Evolutionary conservation across 2,329 filamentous ascomycete species (phyloP), one percentile per base, ranked within the genome.

Genomic region (Stagonosporopsis vannaccii): DNA sequence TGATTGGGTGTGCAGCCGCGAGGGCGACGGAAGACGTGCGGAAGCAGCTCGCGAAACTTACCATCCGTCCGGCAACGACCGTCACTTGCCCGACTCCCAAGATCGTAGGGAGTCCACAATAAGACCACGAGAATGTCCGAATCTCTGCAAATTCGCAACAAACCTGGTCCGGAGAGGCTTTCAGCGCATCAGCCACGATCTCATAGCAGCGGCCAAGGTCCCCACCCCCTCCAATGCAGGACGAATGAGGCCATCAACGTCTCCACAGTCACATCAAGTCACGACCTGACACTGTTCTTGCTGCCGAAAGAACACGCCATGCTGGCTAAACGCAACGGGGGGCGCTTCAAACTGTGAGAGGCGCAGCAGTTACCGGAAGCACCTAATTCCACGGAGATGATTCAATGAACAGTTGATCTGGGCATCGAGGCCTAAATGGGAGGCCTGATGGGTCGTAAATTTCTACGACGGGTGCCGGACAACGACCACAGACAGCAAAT

Each of bases 61-160:
- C 53, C 53, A 51, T 56, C 53, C 53, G 53, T 42, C 36, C 53
- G 53, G 53, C 53, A 56, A 46, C 53, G 41, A 25, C 53, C 47
- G 47, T 32, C 36, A 19, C 22, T 28, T 40, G 35, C 45, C 45
- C 52, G 17, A 30, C 30, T 9, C n/a, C 47, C 41, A 43, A 13
- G 36, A 56, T 56, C 47, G 47, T 19, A 43, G 8, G 6, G 37
- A 50, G 33, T 25, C 46, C 52, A 56, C 52, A 50, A 50, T 45
- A 46, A 28, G 26, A 20, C 52, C 52, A 50, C 28, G 25, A 36
- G 23, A 30, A 15, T 22, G 23, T 39, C 47, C 47, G 53, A 46
- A 28, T 19, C 20, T 23, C n/a, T 39, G 23, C 23, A 32, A 9
- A 49, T 7, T 37, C 42, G 32, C 23, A 23, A 44, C 26, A 32